These are phyloP conservation scores for Nyctanthes arbortristis DNA, from an alignment of 257 asterid species.

Conservation along the genomic window DNA sequence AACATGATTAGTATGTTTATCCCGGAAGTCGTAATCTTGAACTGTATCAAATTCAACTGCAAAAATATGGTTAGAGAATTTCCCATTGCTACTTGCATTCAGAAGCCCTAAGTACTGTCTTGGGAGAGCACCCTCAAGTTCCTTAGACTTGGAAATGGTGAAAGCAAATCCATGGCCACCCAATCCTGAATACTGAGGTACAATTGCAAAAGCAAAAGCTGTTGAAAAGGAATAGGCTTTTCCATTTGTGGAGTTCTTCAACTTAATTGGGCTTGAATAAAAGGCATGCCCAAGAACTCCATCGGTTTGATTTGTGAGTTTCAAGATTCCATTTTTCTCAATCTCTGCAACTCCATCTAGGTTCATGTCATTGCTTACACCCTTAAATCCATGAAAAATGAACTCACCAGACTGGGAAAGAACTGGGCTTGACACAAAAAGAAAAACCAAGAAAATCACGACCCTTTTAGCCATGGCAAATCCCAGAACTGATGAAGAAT, in stretches of 20 bases:
- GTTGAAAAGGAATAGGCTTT: constrained; percentile 62
- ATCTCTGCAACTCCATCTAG: constrained; percentile 57
- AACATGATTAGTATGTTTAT: constrained; percentile 21
- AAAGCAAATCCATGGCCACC: constrained; percentile 57
- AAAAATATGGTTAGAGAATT: constrained; percentile 37
- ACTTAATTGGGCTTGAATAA: constrained; percentile 39
- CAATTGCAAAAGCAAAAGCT: constrained; percentile 48
- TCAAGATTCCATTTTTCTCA: constrained; percentile 47
- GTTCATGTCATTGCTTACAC: constrained; percentile 22
- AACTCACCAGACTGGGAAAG: constrained; percentile 44
- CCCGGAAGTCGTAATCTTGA: constrained; percentile 17
- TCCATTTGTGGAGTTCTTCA: constrained; percentile 47
- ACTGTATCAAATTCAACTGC: constrained; percentile 24
- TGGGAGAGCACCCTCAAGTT: constrained; percentile 33
- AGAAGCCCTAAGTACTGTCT: constrained; percentile 48
- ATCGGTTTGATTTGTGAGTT: constrained; percentile 44
- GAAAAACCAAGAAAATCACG: constrained; percentile 23
- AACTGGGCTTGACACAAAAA: constrained; percentile 33
- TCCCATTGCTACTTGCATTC: constrained; percentile 32
- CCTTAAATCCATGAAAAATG: constrained; percentile 49
- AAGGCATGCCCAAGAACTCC: constrained; percentile 60
- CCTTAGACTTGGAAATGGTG: constrained; percentile 29
- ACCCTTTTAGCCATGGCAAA: constrained; percentile 37
- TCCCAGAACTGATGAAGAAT: not conserved
- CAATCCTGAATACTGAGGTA: constrained; percentile 31